A percentile compares a stretch with the other conserved stretches of the same genome.
These are phyloP conservation scores for Phytopythium sindhum DNA, from an alignment of 352 stramenopile species.

Conservation along the genomic window DNA sequence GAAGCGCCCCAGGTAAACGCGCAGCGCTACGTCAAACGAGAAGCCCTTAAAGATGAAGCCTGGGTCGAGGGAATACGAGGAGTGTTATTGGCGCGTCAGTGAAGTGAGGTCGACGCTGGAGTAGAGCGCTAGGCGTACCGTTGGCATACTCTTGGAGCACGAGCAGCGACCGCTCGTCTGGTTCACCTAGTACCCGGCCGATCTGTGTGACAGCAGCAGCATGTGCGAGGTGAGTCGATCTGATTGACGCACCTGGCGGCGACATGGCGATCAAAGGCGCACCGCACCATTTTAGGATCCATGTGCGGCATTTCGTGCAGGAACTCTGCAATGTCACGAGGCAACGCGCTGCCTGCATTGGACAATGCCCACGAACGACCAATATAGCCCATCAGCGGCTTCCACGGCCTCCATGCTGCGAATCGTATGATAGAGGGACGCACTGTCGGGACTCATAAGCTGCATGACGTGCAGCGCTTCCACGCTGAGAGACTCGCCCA, in stretches of 20 bases:
- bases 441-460: slow-evolving; percentile 51
- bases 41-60: slow-evolving; percentile 61
- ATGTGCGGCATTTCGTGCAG: slow-evolving; percentile 62
- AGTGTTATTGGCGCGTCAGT: too few species aligned
- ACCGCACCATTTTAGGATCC: slow-evolving; percentile 57
- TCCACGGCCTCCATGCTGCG: background rate
- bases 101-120: too few species aligned
- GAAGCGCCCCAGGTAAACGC: slow-evolving; percentile 72
- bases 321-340: slow-evolving; percentile 59
- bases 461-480: slow-evolving; percentile 30
- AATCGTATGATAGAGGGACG: too few species aligned
- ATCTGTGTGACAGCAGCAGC: slow-evolving; percentile 21
- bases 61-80: background rate
- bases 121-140: slow-evolving; percentile 15
- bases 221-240: background rate
- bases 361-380: background rate
- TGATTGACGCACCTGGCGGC: too few species aligned
- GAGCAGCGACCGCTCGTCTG: slow-evolving; percentile 47
- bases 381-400: background rate
- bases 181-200: slow-evolving; percentile 62
- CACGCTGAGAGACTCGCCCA: slow-evolving; percentile 6
- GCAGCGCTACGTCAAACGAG: slow-evolving; percentile 61
- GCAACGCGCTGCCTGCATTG: slow-evolving; percentile 29
- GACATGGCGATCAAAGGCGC: too few species aligned
- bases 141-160: slow-evolving; percentile 75